Conservation (phyloP, 108 stramenopile species). For the Nitzschia palea region DNA sequence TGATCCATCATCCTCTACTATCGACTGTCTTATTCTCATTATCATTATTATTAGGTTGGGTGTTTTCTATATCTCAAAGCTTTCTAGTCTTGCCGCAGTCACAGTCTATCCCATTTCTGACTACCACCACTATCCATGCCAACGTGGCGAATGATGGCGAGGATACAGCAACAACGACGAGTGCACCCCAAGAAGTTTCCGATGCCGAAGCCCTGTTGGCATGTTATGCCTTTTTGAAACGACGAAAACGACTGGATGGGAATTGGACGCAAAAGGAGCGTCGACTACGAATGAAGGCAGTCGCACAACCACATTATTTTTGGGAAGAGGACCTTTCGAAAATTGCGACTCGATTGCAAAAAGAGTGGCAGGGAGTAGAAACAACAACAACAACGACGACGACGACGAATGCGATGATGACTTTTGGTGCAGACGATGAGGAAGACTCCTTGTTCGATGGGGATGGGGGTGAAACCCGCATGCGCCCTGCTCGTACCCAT, state of each 20-base stretch:
- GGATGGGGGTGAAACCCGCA: background rate
- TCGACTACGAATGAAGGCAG: constrained; percentile 37
- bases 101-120: too few species aligned
- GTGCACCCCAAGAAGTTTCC: constrained; percentile 32
- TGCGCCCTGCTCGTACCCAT: background rate
- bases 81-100: too few species aligned
- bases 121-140: too few species aligned
- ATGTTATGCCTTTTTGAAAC: constrained; percentile 62
- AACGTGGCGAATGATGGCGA: too few species aligned
- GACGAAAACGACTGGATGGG: constrained; percentile 52
- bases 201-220: constrained; percentile 74
- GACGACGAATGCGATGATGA: too few species aligned
- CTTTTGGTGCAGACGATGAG: constrained; percentile 17
- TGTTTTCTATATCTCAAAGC: background rate
- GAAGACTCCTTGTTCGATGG: constrained; percentile 2
- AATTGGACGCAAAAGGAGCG: constrained; percentile 50
- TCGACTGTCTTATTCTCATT: too few species aligned
- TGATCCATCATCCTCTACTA: background rate
- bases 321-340: constrained; percentile 25
- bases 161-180: too few species aligned
- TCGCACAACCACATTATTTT: constrained; percentile 24
- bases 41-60: background rate
- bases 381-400: too few species aligned
- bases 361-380: constrained; percentile 6
- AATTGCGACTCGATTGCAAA: background rate